Evolutionary conservation across 2,329 filamentous ascomycete genomes (phyloP).

Genomic region (Truncatella angustata): DNA sequence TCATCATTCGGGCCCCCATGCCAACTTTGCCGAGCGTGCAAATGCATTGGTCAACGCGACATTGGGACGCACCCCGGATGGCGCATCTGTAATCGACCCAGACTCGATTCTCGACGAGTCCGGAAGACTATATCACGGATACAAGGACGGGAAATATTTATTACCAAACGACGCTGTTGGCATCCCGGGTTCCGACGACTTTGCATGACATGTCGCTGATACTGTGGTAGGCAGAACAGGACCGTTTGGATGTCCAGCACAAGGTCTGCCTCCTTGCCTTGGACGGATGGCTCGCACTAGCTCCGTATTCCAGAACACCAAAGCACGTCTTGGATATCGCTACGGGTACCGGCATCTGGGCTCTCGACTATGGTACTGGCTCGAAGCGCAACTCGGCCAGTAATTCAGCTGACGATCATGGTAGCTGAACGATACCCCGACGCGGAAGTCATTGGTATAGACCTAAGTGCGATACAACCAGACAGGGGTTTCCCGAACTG

Average conservation of each 20-base stretch:
- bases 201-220: no score
- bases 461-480: background rate
- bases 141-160: background rate
- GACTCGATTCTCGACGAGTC: background rate
- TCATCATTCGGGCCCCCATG: no score
- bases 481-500: background rate
- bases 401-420: background rate
- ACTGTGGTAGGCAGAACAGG: background rate
- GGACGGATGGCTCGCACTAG: background rate
- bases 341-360: conserved; percentile 1
- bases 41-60: background rate
- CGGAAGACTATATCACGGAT: background rate
- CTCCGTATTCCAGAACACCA: background rate
- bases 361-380: background rate
- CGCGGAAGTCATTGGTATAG: background rate
- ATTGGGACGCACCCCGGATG: background rate
- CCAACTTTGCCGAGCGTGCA: background rate
- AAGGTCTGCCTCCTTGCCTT: background rate
- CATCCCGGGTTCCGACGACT: background rate
- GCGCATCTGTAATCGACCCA: background rate
- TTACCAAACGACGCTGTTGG: background rate
- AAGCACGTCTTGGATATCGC: background rate
- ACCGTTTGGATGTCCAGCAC: conserved; percentile 1
- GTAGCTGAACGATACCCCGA: background rate
- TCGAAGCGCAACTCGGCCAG: background rate